Evolutionary conservation across 805 yeast genomes (phyloP), one percentile per base, ranked within the genome.

Genomic region (Debaryomyces maramus): DNA sequence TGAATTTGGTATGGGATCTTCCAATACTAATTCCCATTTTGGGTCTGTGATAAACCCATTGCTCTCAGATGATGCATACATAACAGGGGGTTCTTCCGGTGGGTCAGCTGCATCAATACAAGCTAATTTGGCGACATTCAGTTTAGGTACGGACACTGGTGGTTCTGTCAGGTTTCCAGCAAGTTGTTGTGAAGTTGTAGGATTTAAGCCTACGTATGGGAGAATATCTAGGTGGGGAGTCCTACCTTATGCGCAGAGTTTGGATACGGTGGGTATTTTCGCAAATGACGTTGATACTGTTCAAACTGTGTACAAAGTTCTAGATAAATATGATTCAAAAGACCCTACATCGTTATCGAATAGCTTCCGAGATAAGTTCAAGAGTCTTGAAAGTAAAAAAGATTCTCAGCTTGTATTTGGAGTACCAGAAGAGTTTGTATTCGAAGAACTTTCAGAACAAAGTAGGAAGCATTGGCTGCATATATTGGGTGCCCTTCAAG

Each of bases 1-100:
- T 64, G 97, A 93, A 64, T 93, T 93, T 67, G 99, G 96, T 2
- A 93, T 93, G 99, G 99, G 99, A 8, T 81, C 87, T 9, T 73
- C 81, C 1, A 83, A 80, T 10, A 65, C 78, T 2, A 71, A 78
- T 49, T 74, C 85, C 0, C 48, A 52, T 36, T 78, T 63, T 53
- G 90, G 89, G 0, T 71, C 84, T 1, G 73, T 83, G 0, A 41
- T 65, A 3, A 85, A 86, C 51, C 82, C 83, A 9, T 31, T 55
- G 17, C 69, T 58, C 45, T 41, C 53, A 16, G 45, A 48, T 1
- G 47, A 56, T 3, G 48, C 50, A 3, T 55, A 57, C 44, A 60
- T 69, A 1, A 72, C 85, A 2, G 99, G 99, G 9, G 99, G 99
- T 0, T 89, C 97, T 0, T 88, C 96, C 5, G 97, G 98, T 14